Evolutionary conservation across 495 filamentous ascomycete species (phyloP), one percentile per base, ranked within the genome.

Genomic region (Penicillium dipodomyicola): DNA sequence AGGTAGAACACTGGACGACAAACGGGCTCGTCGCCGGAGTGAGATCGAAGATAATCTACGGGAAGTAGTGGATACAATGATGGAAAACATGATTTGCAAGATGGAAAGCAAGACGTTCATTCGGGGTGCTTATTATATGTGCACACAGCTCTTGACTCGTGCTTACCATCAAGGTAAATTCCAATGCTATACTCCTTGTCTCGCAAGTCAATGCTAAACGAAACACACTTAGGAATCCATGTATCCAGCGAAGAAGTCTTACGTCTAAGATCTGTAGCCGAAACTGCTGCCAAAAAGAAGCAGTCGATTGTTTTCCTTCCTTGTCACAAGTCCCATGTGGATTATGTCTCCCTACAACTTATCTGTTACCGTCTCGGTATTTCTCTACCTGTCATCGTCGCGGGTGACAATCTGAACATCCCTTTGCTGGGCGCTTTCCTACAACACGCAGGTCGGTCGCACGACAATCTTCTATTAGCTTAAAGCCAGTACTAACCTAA

Each of bases 51-150:
- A 77, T 56, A 86, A 82, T 51, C 71, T 88, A 32, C 77, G 81
- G 47, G 86, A 96, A 64, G 91, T 94, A 3, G 88, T 89, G 23
- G 87, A 94, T 57, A 82, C 84, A 43, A 84, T 93, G 79, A 88
- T 91, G 55, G 89, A 96, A 64, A 85, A 87, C 46, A 98, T 97
- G 94, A 96, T 97, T 52, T 97, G 94, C 82, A 98, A 97, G 72
- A 92, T 97, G 77, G 94, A 98, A 74, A 95, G 88, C 74, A 96
- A 93, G 67, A 77, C 81, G 25, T 97, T 97, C 64, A 97, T 98
- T 61, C 76, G 94, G 23, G 83, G 87, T 15, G 93, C 94, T 49
- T 97, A 97, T 68, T 97, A 96, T 72, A 60, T 96, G 46, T 80
- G 80, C 58, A 93, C 92, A 9, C 92, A 97, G 70, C 80, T 97